phyloP scores from a whole-genome alignment of 768 basidiomycete species.

The Boletus rubescentipes region DNA sequence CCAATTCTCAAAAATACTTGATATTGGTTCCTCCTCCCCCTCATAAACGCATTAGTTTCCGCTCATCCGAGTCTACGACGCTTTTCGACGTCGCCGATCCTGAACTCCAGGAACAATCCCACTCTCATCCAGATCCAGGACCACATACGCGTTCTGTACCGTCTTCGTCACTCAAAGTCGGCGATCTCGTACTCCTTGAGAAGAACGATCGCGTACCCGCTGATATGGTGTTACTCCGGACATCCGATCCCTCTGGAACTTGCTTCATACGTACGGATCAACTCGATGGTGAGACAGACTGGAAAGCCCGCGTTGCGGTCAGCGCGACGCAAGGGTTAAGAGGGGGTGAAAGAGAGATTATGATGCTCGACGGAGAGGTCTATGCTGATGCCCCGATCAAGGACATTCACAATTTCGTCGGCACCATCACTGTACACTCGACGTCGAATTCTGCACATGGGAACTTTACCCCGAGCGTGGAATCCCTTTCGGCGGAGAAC shows the following conservation, averaged over 20 bases:
- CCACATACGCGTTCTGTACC: conserved; percentile 75
- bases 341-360: conserved; percentile 46
- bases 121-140: conserved; percentile 36
- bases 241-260: conserved; percentile 85
- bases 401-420: conserved; percentile 94
- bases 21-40: conserved; percentile 59
- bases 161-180: conserved; percentile 84
- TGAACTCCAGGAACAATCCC: conserved; percentile 13
- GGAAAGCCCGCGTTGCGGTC: conserved; percentile 94
- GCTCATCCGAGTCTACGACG: conserved; percentile 18
- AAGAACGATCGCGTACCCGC: conserved; percentile 98
- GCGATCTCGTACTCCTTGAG: conserved; percentile 87
- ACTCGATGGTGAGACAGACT: conserved; percentile 97
- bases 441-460: conserved; percentile 23
- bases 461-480: conserved; percentile 47
- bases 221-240: conserved; percentile 86
- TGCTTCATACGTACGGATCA: conserved; percentile 99
- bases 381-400: conserved; percentile 96
- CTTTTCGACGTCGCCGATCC: conserved; percentile 21
- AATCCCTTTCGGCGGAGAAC: conserved; percentile 93
- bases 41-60: conserved; percentile 28
- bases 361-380: conserved; percentile 78
- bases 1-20: conserved; percentile 91
- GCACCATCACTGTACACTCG: conserved; percentile 79
- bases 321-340: conserved; percentile 18